Evolutionary conservation across 352 stramenopile genomes (phyloP).

Genomic region (Globisporangium megalacanthum): DNA sequence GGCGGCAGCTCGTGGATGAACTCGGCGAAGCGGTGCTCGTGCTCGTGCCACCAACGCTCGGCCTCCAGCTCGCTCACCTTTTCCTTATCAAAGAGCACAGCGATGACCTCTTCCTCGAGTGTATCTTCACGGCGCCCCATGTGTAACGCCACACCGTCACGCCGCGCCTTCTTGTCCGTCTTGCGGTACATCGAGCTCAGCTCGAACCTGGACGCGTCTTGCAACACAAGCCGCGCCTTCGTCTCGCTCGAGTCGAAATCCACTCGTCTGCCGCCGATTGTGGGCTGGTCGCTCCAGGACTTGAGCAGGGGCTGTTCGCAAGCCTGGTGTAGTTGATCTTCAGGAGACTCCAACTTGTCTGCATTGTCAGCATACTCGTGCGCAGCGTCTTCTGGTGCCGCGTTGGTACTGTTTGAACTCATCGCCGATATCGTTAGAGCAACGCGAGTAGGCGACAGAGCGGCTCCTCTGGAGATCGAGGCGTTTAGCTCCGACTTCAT

Average conservation of each 20-base stretch:
- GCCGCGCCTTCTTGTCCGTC: constrained; percentile 66
- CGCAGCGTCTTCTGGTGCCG: background rate
- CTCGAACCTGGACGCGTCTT: constrained; percentile 73
- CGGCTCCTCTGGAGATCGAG: constrained; percentile 26
- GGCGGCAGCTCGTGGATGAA: constrained; percentile 12
- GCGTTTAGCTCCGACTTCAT: constrained; percentile 68
- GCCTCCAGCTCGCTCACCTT: constrained; percentile 75
- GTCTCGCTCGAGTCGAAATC: constrained; percentile 72
- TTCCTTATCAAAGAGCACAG: constrained; percentile 80
- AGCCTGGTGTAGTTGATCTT: background rate
- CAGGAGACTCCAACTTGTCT: background rate
- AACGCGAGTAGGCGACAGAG: constrained; percentile 4
- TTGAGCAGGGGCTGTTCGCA: constrained; percentile 12
- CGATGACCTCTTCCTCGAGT: constrained; percentile 73
- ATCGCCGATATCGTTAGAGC: background rate
- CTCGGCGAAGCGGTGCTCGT: constrained; percentile 57
- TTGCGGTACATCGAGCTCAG: constrained; percentile 85
- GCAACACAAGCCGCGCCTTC: constrained; percentile 64
- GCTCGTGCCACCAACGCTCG: constrained; percentile 62
- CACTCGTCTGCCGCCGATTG: constrained; percentile 40
- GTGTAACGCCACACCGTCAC: constrained; percentile 69
- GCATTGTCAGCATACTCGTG: background rate
- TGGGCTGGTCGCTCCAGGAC: constrained; percentile 46
- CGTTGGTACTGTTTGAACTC: background rate
- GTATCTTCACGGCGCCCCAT: constrained; percentile 75